These are phyloP conservation scores for Corylus americana DNA, from an alignment of 306 rosid species.

Conservation along the genomic window DNA sequence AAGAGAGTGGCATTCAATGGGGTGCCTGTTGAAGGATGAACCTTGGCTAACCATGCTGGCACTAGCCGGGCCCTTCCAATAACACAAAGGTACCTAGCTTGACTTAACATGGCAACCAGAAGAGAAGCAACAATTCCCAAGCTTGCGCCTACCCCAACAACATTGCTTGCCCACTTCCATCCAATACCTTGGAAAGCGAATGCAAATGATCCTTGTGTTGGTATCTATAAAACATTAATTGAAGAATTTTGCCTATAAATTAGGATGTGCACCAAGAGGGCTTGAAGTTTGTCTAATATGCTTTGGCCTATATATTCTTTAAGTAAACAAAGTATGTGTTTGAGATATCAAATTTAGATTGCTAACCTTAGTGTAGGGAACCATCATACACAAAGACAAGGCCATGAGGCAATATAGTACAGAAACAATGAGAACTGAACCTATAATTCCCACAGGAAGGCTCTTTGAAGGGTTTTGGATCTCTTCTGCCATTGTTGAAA, in stretches of 20 bases:
- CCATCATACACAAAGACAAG: constrained; percentile 71
- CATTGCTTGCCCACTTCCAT: constrained; percentile 87
- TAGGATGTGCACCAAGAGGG: neutral
- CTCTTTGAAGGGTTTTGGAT: constrained; percentile 66
- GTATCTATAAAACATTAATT: constrained; percentile 44
- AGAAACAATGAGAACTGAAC: constrained; percentile 85
- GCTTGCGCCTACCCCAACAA: constrained; percentile 88
- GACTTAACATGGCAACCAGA: constrained; percentile 90
- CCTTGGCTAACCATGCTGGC: constrained; percentile 88
- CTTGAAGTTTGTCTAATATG: neutral
- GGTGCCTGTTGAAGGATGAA: constrained; percentile 87
- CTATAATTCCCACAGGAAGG: constrained; percentile 85
- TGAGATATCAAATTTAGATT: neutral
- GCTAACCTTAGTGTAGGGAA: constrained; percentile 75
- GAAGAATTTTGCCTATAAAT: constrained; percentile 2
- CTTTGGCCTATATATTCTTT: neutral
- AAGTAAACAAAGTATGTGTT: neutral
- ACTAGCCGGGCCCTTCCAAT: constrained; percentile 86
- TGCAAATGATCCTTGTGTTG: constrained; percentile 67
- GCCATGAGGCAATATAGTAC: constrained; percentile 87
- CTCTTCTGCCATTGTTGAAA: constrained; percentile 96
- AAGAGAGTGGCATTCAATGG: constrained; percentile 85
- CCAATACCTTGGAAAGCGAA: constrained; percentile 61
- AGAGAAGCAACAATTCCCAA: constrained; percentile 80
- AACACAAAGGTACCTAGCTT: constrained; percentile 93